Evolutionary conservation across 352 stramenopile species (phyloP).

Genomic region (Aphanomyces invadans): DNA sequence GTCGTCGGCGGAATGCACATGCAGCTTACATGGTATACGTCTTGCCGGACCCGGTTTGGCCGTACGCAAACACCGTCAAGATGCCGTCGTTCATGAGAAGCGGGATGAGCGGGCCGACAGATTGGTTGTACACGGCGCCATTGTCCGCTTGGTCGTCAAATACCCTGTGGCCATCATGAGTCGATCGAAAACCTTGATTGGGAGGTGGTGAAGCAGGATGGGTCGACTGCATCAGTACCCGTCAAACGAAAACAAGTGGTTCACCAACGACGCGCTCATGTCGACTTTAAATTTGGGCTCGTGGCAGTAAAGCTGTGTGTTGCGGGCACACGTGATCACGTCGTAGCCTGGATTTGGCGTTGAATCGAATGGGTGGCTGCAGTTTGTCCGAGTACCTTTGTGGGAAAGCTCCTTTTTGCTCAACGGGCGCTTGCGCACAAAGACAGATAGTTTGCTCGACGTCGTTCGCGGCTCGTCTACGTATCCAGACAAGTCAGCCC

Average conservation of each 20-base stretch:
- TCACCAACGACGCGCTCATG: constrained; percentile 55
- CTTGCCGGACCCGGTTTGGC: constrained; percentile 92
- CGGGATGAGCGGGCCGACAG: constrained; percentile 49
- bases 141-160: constrained; percentile 91
- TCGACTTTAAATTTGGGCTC: constrained; percentile 69
- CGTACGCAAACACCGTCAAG: constrained; percentile 95
- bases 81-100: constrained; percentile 33
- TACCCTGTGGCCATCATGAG: too few relatives aligned
- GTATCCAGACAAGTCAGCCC: not conserved
- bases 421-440: constrained; percentile 60
- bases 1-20: too few relatives aligned
- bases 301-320: constrained; percentile 50
- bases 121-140: constrained; percentile 82
- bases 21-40: constrained; percentile 96
- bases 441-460: constrained; percentile 43
- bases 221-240: too few relatives aligned
- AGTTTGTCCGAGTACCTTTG: constrained; percentile 42
- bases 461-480: constrained; percentile 5
- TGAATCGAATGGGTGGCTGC: too few relatives aligned
- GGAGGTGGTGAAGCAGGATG: too few relatives aligned
- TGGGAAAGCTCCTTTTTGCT: constrained; percentile 56
- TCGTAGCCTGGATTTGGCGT: constrained; percentile 35
- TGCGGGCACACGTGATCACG: constrained; percentile 36
- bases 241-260: constrained; percentile 67
- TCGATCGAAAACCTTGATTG: too few relatives aligned